Evolutionary conservation across 768 basidiomycete genomes (phyloP).

Genomic region (Lepiota brunneoincarnata): DNA sequence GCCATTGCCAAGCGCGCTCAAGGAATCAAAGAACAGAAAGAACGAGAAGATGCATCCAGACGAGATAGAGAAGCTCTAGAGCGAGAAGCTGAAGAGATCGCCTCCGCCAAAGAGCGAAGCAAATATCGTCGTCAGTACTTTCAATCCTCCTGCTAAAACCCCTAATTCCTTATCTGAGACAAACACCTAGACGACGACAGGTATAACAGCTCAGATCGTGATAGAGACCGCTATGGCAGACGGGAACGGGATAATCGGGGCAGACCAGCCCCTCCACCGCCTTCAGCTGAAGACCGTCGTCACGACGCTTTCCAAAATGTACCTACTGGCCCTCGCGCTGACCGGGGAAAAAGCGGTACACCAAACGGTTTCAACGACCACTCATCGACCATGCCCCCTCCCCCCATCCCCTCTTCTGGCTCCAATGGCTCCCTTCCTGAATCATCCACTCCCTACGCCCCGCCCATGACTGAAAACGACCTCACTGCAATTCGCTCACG

Average conservation of each 20-base stretch:
- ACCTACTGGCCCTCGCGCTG: conserved; percentile 84
- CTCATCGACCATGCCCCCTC: conserved; percentile 50
- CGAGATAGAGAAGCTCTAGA: conserved; percentile 73
- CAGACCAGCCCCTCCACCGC: conserved; percentile 34
- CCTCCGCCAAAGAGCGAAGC: conserved; percentile 39
- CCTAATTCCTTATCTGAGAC: conserved; percentile 6
- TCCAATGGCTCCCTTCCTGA: conserved; percentile 31
- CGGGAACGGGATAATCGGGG: conserved; percentile 7
- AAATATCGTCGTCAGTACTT: conserved; percentile 42
- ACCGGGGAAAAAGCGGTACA: conserved; percentile 46
- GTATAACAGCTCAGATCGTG: conserved; percentile 49
- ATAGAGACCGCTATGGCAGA: conserved; percentile 33
- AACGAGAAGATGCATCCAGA: conserved; percentile 57
- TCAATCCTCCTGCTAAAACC: conserved; percentile 15
- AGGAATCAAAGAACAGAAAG: conserved; percentile 75
- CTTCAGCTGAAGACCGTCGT: conserved; percentile 32
- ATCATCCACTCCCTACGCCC: conserved; percentile 37
- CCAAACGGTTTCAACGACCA: conserved; percentile 14
- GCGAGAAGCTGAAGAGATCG: conserved; percentile 65
- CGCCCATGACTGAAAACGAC: conserved; percentile 80
- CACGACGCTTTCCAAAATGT: conserved; percentile 57
- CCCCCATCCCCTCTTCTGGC: conserved; percentile 27
- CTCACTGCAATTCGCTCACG: conserved; percentile 83
- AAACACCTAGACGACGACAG: conserved; percentile 48
- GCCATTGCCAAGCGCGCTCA: conserved; percentile 85